Conservation (phyloP, 192 early-diverging fungal species). For the Backusella liffmaniae region DNA sequence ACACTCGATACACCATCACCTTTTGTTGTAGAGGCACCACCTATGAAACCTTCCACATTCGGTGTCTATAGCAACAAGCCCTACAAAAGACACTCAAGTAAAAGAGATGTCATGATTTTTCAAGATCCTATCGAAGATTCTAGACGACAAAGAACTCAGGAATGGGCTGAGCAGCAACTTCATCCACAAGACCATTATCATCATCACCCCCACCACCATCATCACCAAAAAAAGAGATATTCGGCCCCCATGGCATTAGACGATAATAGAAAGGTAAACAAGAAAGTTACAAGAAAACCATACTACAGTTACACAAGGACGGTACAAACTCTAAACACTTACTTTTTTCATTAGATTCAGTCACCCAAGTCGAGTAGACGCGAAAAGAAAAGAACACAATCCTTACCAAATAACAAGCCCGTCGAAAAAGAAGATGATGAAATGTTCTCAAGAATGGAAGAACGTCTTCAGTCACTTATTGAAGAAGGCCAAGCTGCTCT, state of each 20-base stretch:
- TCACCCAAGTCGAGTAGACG: not conserved
- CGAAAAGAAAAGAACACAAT: slow-evolving; percentile 8
- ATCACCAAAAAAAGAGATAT: slow-evolving; percentile 6
- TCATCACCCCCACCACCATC: not conserved
- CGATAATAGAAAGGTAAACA: not conserved
- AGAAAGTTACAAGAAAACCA: not conserved
- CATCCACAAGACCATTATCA: not conserved
- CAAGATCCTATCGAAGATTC: slow-evolving; percentile 10
- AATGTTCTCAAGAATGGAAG: slow-evolving; percentile 14
- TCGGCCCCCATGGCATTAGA: not conserved
- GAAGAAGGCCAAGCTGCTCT: slow-evolving; percentile 18
- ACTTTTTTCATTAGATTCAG: not conserved
- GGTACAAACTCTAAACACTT: not conserved
- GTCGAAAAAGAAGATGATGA: slow-evolving; percentile 15
- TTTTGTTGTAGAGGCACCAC: not conserved
- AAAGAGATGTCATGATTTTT: not conserved
- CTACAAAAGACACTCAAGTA: not conserved
- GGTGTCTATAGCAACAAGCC: not conserved
- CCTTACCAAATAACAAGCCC: not conserved
- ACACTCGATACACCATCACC: slow-evolving; percentile 3
- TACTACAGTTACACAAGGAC: not conserved
- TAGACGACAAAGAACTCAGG: slow-evolving; percentile 13
- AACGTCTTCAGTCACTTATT: slow-evolving; percentile 13
- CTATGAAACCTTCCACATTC: not conserved
- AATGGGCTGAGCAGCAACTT: slow-evolving; percentile 15